Base-by-base conservation (phyloP, 164 flowering plant species). In the Nymphaea thermarum region DNA sequence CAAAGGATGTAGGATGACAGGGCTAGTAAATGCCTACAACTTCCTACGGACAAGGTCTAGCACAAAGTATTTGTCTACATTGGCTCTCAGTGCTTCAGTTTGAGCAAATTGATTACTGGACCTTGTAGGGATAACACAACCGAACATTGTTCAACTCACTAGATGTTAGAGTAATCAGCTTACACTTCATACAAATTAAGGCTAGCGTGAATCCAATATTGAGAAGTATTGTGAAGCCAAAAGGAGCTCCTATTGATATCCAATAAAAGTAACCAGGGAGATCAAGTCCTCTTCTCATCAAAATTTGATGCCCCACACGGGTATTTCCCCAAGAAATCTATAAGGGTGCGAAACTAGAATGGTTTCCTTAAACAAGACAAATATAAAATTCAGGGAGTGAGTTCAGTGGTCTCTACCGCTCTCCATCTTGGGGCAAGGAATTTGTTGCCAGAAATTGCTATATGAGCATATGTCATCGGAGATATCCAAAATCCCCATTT, bases 341-440 rank as follows among this genome's bases (percentile, higher is more conserved):
- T 45, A 70, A 64, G 53, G 11, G 2, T 1, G 36, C 36, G 1
- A 25, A 25, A 25, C 1, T 25, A 25, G 36, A 25, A 25, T 25
- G 1, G 36, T 10, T 45, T 45, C 51, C 51, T 45, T 45, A 4
- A 45, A 45, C 8, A 45, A 45, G 51, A 6, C 55, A n/a, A n/a
- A 6, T 47, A 12, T 47, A n/a, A 2, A 47, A 2, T 12, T 6
- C 6, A 47, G 55, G 11, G 55, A 6, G 6, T 47, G 55, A 1
- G 10, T 47, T 6, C 6, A 47, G 6, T 47, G 51, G 6, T 10
- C 51, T 6, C 43, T 41, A 84, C 85, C 82, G 79, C 79, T 67
- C 79, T 70, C 88, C 85, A 84, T 36, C 84, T 73, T 18, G 88
- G 85, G 61, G 84, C 80, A 15, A 78, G 85, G 66, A 84, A 84